Base-by-base conservation (phyloP, 2,329 filamentous ascomycete genomes). In the Alternaria metachromatica region DNA sequence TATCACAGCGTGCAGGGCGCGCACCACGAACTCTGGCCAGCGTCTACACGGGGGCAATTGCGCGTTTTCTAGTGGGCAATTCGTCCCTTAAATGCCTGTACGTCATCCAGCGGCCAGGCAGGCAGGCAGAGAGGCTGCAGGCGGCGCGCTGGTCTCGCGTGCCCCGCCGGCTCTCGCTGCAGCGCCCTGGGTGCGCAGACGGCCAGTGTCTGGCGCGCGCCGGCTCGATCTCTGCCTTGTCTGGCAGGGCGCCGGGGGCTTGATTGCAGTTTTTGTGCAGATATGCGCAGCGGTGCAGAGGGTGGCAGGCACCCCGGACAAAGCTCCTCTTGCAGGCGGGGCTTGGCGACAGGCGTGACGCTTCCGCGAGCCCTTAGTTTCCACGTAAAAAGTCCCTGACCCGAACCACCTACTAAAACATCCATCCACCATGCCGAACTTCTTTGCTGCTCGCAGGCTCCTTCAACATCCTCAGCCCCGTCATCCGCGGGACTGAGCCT, bases 401-500 rank as follows among this genome's bases (percentile, higher is more conserved):
- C 68, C 67, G 58, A 67, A 73, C 65, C 69, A 72, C 70, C 72
- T 77, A 76, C 68, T 71, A 69, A 76, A 77, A 74, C 73, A 77
- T 72, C 72, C 72, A 77, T 75, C 72, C 76, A 80, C 77, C 77
- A 80, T 79, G 76, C 71, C 69, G 71, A 65, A 69, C 75, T 73
- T 74, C 76, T 76, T 76, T 73, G 72, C 74, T 76, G 76, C 79
- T 72, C 72, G 68, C 76, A 82, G 81, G 81, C 78, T 79, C 71
- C 71, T 78, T 75, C 74, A 80, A 71, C 78, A 77, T 80, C 80
- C 81, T 81, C 82, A 82, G 81, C 80, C 81, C 80, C 81, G 82
- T 82, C 81, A 80, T 78, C 82, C 82, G 79, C 81, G 82, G 82
- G 82, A 82, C 80, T 84, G 83, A 85, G 76, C 75, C 64, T 65